Evolutionary conservation across 2,329 filamentous ascomycete species (phyloP).

Genomic region (Zasmidium cellare): DNA sequence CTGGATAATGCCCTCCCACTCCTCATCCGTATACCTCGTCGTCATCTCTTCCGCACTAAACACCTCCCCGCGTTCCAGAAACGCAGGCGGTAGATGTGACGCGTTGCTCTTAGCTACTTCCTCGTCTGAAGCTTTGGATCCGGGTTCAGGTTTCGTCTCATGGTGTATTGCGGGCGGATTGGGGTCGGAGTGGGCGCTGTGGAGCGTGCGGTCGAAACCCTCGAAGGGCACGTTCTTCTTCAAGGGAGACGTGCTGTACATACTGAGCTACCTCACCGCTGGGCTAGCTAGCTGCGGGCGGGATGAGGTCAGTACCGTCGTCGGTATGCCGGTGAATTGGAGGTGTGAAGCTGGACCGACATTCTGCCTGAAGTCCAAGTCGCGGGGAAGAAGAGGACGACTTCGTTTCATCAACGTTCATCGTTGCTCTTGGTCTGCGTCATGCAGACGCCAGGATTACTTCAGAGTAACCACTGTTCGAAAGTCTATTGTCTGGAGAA

Average conservation of each 20-base stretch:
- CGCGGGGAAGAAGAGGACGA: too few relatives aligned
- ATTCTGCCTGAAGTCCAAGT: too few relatives aligned
- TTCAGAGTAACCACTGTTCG: too few relatives aligned
- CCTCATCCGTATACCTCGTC: conserved; percentile 44
- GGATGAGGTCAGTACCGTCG: neutral
- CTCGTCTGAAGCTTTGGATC: neutral
- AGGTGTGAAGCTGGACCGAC: too few relatives aligned
- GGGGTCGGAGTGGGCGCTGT: conserved; percentile 2
- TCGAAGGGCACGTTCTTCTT: neutral
- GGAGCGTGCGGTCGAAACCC: conserved; percentile 1
- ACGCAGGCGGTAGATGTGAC: conserved; percentile 1
- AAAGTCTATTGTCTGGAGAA: too few relatives aligned
- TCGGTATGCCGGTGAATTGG: too few relatives aligned
- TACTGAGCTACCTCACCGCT: too few relatives aligned
- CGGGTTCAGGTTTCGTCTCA: too few relatives aligned
- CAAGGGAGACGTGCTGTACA: neutral
- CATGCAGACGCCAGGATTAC: too few relatives aligned
- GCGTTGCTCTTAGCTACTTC: neutral
- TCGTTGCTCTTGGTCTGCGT: too few relatives aligned
- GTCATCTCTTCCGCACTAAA: conserved; percentile 7
- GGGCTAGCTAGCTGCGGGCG: neutral
- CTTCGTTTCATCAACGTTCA: too few relatives aligned
- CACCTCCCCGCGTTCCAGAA: conserved; percentile 10
- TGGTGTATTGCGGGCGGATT: neutral
- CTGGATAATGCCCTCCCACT: conserved; percentile 45